Evolutionary conservation across 495 filamentous ascomycete genomes (phyloP).

Genomic region (Cladorrhinum samala): DNA sequence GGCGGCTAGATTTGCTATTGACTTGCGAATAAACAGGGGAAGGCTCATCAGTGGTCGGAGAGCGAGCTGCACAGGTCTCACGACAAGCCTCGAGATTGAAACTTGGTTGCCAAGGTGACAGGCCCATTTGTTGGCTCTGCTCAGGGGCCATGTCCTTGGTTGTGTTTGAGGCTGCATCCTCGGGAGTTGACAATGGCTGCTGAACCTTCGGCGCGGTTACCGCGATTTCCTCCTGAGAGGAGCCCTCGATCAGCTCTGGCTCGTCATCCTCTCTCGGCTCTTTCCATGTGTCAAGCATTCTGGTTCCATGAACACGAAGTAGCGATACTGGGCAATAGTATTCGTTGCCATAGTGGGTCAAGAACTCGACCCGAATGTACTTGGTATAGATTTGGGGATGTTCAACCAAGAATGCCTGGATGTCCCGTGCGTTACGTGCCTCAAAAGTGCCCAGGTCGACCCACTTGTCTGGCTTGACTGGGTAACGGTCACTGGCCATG

Average conservation of each 20-base stretch:
- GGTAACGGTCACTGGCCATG: slow-evolving; percentile 87
- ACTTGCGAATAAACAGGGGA: slow-evolving; percentile 15
- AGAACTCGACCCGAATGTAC: slow-evolving; percentile 84
- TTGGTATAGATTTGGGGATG: slow-evolving; percentile 94
- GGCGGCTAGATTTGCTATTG: neutral
- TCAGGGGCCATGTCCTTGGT: slow-evolving; percentile 7
- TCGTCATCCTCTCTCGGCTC: slow-evolving; percentile 45
- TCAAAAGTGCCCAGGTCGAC: slow-evolving; percentile 81
- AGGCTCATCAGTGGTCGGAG: slow-evolving; percentile 23
- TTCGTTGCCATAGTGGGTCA: slow-evolving; percentile 91
- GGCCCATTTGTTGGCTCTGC: slow-evolving; percentile 14
- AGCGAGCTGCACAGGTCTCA: slow-evolving; percentile 20
- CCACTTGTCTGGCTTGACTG: slow-evolving; percentile 89
- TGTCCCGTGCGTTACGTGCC: slow-evolving; percentile 82
- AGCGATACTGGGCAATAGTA: slow-evolving; percentile 93
- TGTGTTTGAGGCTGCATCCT: neutral
- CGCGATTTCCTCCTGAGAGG: slow-evolving; percentile 13
- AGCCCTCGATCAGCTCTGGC: slow-evolving; percentile 33
- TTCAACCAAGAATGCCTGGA: slow-evolving; percentile 88
- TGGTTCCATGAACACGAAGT: slow-evolving; percentile 86
- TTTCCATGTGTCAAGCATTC: slow-evolving; percentile 91
- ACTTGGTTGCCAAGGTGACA: slow-evolving; percentile 23
- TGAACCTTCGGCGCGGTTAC: slow-evolving; percentile 26
- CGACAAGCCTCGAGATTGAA: slow-evolving; percentile 9
- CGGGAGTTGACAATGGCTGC: slow-evolving; percentile 7